Base-by-base conservation (phyloP, 495 filamentous ascomycete genomes). In the Penicillium atrosanguineum region DNA sequence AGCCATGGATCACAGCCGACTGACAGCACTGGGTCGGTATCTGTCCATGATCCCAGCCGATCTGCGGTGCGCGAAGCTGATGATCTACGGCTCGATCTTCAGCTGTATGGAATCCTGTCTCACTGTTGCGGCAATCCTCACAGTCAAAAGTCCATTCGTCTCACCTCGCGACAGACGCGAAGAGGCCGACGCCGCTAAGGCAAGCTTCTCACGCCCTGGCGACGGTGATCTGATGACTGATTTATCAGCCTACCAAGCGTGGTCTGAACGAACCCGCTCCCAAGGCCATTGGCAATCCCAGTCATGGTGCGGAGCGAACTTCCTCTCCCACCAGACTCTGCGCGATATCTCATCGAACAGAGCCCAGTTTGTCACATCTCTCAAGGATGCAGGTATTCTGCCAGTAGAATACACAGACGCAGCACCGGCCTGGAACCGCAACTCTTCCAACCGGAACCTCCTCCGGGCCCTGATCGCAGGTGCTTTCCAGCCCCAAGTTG, bases 81-180 rank as follows among this genome's bases (percentile, higher is more conserved):
- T 98, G 83, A 90, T 98, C 15, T 96, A 95, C 59, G 95, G 94
- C 15, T 87, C 90, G 2, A 93, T 91, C 40, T 97, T 98, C 63
- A 87, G 88, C 18, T 96, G 91, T 59, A 83, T 97, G 15, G 89
- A 95, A 59, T 80, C 92, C 40, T 89, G 86, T 56, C 77, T 97
- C 50, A 90, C 87, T n/a, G 91, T 98, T 57, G 87, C 94, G 1
- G 86, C 90, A 18, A 94, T 96, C 42, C 78, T 97, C 6, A 95
- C 90, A 37, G 83, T 88, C 29, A 86, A 83, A 55, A 87, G 82
- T 50, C 94, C 95, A 0, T 97, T 98, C 67, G 69, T 95, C 11
- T 87, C 85, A 0, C 91, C 92, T 0, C 79, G 81, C 26, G 86
- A 89, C 3, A 92, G 87, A 58, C 83, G 95, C 9, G 89, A 95